Conservation (phyloP, 108 stramenopile species). For the Pseudonitzschia delicatissima region DNA sequence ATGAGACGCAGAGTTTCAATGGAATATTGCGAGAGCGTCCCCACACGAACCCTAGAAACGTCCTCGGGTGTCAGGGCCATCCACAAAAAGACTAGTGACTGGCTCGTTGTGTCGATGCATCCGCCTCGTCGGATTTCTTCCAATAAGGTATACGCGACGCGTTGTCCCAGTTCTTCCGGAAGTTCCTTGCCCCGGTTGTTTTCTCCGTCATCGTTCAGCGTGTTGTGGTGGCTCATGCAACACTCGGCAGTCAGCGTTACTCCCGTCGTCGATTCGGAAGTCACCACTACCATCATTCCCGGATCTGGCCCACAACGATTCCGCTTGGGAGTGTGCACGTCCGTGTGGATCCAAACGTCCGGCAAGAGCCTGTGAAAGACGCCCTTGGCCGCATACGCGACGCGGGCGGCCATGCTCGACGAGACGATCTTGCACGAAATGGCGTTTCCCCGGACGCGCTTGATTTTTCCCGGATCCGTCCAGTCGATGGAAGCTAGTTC, state of each 20-base stretch:
- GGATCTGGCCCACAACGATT: slow-evolving; percentile 78
- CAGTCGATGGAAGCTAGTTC: slow-evolving; percentile 79
- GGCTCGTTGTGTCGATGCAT: slow-evolving; percentile 87
- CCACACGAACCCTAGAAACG: slow-evolving; percentile 83
- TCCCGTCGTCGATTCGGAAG: slow-evolving; percentile 90
- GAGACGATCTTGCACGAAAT: slow-evolving; percentile 89
- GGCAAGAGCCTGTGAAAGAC: slow-evolving; percentile 86
- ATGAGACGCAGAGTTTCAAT: slow-evolving; percentile 79
- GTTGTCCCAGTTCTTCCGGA: slow-evolving; percentile 93
- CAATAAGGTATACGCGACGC: slow-evolving; percentile 80
- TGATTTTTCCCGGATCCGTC: slow-evolving; percentile 87
- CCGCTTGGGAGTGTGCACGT: slow-evolving; percentile 74
- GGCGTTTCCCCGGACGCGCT: slow-evolving; percentile 95
- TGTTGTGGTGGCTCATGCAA: slow-evolving; percentile 41
- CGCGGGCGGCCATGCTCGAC: slow-evolving; percentile 85
- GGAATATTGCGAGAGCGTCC: slow-evolving; percentile 71
- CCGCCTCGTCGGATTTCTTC: slow-evolving; percentile 93
- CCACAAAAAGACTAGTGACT: slow-evolving; percentile 86
- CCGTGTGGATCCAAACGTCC: slow-evolving; percentile 96
- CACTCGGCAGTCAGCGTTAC: slow-evolving; percentile 80
- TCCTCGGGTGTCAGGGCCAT: slow-evolving; percentile 98
- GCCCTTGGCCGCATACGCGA: slow-evolving; percentile 92
- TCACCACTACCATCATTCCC: slow-evolving; percentile 77
- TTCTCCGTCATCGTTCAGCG: slow-evolving; percentile 18
- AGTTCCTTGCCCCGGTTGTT: slow-evolving; percentile 33